Base-by-base conservation (phyloP, 805 yeast genomes). In the Saturnispora sekii region DNA sequence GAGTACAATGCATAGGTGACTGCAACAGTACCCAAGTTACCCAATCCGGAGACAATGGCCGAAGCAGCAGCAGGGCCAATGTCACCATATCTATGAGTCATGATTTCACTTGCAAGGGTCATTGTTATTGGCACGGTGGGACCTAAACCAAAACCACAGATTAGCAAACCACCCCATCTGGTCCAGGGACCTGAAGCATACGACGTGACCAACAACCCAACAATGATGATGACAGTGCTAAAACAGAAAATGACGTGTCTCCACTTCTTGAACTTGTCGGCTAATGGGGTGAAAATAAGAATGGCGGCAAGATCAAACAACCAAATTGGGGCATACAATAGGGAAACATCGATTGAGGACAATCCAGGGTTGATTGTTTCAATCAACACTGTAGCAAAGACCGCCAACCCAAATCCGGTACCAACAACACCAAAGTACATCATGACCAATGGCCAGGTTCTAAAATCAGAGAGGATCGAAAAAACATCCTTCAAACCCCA, bases 351-450 rank as follows among this genome's bases (percentile, higher is more conserved):
- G 53, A 87, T 82, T 2, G 86, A 76, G 2, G 78, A 62, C 51
- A 83, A 67, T 6, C 58, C 52, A 2, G 90, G 81, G 58, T 84
- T 78, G 51, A 81, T 77, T 4, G 74, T 73, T 41, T 70, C 62
- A 54, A 86, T 81, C 52, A 86, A 75, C 8, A 90, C 79, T 3
- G 95, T 80, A 5, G 89, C 95, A 62, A 82, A 86, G 16, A 81
- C 90, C 30, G 88, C 88, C 40, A 86, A 66, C 30, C 95, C 96
- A 56, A 73, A 80, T 1, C 96, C 96, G n/a, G 86, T 77, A 39
- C 95, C 96, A 21, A 86, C 95, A 16, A 84, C 95, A 15, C 95
- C 96, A 59, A 86, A 87, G 64, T 86, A 86, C 95, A 86, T 86
- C 64, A 86, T 68, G 38, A 84, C 68, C 48, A 87, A 62, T 1